Conservation (phyloP, 106 monocot genomes). For the Xerophyta viscosa region DNA sequence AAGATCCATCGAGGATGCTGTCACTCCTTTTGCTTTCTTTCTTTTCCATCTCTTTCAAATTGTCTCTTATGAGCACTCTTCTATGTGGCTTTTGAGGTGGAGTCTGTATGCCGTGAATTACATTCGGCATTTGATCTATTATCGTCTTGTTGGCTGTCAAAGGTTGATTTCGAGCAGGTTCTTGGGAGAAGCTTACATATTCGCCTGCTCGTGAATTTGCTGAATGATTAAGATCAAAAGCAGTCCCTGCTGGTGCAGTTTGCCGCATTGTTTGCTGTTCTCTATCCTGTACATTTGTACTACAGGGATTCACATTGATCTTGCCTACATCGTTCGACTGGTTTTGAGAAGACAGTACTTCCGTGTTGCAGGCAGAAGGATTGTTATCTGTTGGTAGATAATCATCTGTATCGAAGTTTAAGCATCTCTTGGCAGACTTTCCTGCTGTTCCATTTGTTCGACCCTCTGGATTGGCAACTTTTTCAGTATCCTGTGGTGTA, state of each 20-base stretch:
- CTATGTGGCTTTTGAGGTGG: not conserved
- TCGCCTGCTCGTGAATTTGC: constrained; percentile 7
- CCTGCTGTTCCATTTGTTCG: not conserved
- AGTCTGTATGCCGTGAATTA: not conserved
- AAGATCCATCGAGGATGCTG: not conserved
- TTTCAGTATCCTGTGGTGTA: not conserved
- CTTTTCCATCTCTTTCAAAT: constrained; percentile 26
- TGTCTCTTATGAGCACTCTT: constrained; percentile 16
- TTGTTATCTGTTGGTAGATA: not conserved
- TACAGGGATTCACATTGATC: not conserved
- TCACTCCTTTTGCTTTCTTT: not conserved
- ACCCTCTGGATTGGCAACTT: constrained; percentile 1
- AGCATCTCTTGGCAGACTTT: constrained; percentile 35
- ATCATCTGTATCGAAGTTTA: constrained; percentile 48
- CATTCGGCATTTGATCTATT: not conserved
- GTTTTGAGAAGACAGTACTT: not conserved
- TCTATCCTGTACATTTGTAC: not conserved
- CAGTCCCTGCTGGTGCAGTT: constrained; percentile 5
- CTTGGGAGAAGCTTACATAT: constrained; percentile 2
- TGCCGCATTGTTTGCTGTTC: constrained; percentile 1
- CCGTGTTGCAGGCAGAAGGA: not conserved
- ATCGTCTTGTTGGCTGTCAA: not conserved
- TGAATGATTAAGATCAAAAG: constrained; percentile 19
- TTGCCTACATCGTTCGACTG: not conserved
- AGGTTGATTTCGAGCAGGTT: constrained; percentile 2